Evolutionary conservation across 2,329 filamentous ascomycete species (phyloP).

Genomic region (Fusarium pseudocircinatum): DNA sequence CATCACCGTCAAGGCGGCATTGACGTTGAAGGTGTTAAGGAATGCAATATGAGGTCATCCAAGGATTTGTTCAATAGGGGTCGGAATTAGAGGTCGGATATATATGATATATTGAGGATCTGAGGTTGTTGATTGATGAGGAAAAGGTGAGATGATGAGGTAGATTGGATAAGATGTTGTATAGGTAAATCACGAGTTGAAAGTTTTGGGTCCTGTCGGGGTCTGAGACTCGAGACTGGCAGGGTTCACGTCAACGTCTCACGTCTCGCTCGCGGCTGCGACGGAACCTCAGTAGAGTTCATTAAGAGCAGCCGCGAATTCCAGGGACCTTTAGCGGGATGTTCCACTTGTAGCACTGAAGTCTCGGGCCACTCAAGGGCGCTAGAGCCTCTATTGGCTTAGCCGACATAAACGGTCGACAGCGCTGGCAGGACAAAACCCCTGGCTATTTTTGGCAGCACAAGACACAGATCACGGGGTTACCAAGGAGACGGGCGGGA

Average conservation of each 20-base stretch:
- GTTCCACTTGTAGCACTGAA: constrained; percentile 24
- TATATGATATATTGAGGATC: background rate
- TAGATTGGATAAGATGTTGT: constrained; percentile 2
- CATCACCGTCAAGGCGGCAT: constrained; percentile 46
- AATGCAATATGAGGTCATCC: constrained; percentile 28
- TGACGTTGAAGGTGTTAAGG: constrained; percentile 21
- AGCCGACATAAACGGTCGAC: constrained; percentile 14
- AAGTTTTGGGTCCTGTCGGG: background rate
- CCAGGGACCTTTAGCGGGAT: constrained; percentile 27
- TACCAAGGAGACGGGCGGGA: constrained; percentile 5
- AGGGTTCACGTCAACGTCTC: constrained; percentile 17
- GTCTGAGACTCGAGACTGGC: background rate
- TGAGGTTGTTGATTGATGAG: background rate
- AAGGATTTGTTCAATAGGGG: background rate
- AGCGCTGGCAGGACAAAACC: constrained; percentile 10
- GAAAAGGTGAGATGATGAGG: background rate
- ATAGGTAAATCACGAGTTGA: constrained; percentile 7
- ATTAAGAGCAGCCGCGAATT: constrained; percentile 4
- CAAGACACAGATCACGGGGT: background rate
- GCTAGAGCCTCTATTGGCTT: constrained; percentile 26
- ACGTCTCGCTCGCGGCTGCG: constrained; percentile 19
- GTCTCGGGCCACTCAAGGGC: constrained; percentile 16
- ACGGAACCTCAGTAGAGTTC: constrained; percentile 18
- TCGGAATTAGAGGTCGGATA: background rate
- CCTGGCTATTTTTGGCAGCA: constrained; percentile 33